Percentiles rank a stretch among this genome's conserved stretches.
phyloP scores from a whole-genome alignment of 768 basidiomycete species.

The Boletellus ananas region DNA sequence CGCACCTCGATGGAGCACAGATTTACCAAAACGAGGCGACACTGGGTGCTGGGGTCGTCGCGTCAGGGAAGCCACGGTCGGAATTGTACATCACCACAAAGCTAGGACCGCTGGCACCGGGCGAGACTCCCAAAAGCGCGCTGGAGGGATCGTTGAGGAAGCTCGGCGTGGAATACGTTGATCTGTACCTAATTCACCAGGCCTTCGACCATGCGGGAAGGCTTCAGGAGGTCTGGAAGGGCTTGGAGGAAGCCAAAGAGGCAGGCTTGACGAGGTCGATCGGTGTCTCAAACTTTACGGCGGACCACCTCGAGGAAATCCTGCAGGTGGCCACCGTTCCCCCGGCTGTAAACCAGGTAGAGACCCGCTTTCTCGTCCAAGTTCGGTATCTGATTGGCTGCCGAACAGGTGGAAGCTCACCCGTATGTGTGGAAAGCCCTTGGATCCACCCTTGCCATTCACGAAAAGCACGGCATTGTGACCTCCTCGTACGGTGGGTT shows the following conservation, averaged over 20 bases:
- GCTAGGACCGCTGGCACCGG: slow-evolving; percentile 32
- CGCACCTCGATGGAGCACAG: slow-evolving; percentile 65
- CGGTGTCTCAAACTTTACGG: slow-evolving; percentile 56
- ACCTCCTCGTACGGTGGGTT: slow-evolving; percentile 40
- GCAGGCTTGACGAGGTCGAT: slow-evolving; percentile 40
- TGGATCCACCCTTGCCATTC: slow-evolving; percentile 32
- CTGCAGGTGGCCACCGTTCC: slow-evolving; percentile 40
- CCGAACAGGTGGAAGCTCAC: slow-evolving; percentile 47
- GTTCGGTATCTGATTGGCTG: neutral
- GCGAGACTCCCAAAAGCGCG: slow-evolving; percentile 45
- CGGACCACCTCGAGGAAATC: slow-evolving; percentile 41
- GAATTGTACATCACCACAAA: slow-evolving; percentile 65
- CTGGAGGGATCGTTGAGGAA: slow-evolving; percentile 53
- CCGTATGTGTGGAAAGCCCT: slow-evolving; percentile 48
- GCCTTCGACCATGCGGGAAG: slow-evolving; percentile 38
- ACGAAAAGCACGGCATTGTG: slow-evolving; percentile 36
- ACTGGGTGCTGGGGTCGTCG: slow-evolving; percentile 48
- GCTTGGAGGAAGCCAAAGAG: slow-evolving; percentile 53
- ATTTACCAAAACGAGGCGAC: slow-evolving; percentile 53
- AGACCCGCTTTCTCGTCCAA: neutral
- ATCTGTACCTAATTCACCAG: slow-evolving; percentile 61
- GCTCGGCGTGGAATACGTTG: slow-evolving; percentile 53
- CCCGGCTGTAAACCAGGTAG: slow-evolving; percentile 55
- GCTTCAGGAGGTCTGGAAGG: slow-evolving; percentile 53
- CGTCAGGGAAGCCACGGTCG: slow-evolving; percentile 48